Evolutionary conservation across 192 early-diverging fungal species (phyloP).

Genomic region (Coemansia biformis): DNA sequence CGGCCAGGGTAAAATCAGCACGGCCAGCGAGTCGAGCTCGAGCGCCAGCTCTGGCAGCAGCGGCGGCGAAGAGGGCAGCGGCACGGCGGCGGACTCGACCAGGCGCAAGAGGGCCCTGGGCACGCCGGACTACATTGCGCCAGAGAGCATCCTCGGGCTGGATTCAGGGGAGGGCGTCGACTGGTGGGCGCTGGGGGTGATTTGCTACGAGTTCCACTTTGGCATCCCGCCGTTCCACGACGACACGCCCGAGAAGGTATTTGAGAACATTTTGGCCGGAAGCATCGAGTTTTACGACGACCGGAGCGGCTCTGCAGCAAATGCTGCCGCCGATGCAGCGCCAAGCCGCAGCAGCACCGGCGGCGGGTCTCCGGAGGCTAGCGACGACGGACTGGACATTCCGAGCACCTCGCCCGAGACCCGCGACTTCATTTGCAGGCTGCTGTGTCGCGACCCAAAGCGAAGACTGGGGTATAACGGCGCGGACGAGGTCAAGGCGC

Average conservation of each 20-base stretch:
- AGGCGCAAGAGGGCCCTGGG: constrained; percentile 55
- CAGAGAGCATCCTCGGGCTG: constrained; percentile 85
- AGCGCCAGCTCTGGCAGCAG: constrained; percentile 17
- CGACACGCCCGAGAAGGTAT: constrained; percentile 41
- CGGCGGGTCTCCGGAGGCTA: too few relatives aligned
- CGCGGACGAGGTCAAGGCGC: constrained; percentile 56
- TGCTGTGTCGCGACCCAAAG: constrained; percentile 59
- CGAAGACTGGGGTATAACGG: constrained; percentile 55
- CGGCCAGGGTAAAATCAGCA: not conserved
- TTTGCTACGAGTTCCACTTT: constrained; percentile 88
- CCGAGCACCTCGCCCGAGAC: constrained; percentile 27
- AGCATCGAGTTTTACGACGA: constrained; percentile 42
- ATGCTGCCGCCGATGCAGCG: not conserved
- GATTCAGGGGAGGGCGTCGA: constrained; percentile 77
- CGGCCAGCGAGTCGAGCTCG: constrained; percentile 8
- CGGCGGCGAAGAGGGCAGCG: constrained; percentile 3
- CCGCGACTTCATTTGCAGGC: constrained; percentile 48
- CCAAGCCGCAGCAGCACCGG: too few relatives aligned
- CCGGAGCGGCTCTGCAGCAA: constrained; percentile 8
- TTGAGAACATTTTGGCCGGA: constrained; percentile 34
- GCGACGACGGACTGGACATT: constrained; percentile 1
- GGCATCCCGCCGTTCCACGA: constrained; percentile 78
- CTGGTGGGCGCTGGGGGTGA: constrained; percentile 87
- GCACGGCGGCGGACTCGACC: not conserved
- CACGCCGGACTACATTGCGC: constrained; percentile 91